Conservation (phyloP, 331 rosid species). For the Pyracantha coccinea region DNA sequence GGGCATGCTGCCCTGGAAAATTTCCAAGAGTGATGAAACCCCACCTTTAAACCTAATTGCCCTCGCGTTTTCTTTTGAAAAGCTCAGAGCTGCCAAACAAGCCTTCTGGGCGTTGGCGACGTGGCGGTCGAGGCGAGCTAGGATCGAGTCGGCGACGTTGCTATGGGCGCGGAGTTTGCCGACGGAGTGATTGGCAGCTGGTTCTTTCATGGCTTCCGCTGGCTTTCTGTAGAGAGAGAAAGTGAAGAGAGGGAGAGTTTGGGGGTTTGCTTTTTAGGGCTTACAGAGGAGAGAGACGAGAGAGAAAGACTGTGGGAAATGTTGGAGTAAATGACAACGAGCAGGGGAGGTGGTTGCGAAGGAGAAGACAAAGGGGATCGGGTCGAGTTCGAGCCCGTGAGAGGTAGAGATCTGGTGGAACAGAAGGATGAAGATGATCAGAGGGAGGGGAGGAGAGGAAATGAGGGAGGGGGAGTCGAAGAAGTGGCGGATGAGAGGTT, state of each 20-base stretch:
- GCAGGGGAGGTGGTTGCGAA: too few species aligned
- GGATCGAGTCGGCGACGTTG: slow-evolving; percentile 63
- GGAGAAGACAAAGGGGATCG: neutral
- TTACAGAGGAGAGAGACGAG: slow-evolving; percentile 1
- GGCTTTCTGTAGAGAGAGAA: neutral
- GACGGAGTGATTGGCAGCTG: slow-evolving; percentile 17
- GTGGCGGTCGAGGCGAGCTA: slow-evolving; percentile 56
- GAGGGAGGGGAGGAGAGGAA: too few species aligned
- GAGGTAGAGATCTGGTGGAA: too few species aligned
- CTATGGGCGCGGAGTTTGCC: slow-evolving; percentile 90
- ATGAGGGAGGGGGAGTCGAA: too few species aligned
- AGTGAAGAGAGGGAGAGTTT: neutral
- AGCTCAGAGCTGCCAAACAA: slow-evolving; percentile 57
- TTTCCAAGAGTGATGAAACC: slow-evolving; percentile 70
- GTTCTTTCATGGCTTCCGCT: slow-evolving; percentile 37
- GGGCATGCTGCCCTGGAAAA: slow-evolving; percentile 78
- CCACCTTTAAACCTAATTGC: slow-evolving; percentile 88
- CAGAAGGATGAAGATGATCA: too few species aligned
- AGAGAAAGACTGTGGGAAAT: neutral
- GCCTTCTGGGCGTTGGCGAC: slow-evolving; percentile 63
- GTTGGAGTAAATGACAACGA: neutral
- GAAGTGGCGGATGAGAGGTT: too few species aligned
- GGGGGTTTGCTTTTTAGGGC: neutral
- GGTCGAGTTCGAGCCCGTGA: too few species aligned
- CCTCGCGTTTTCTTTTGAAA: slow-evolving; percentile 65